These are phyloP conservation scores for Vitis rupestris DNA, from an alignment of 164 flowering plant genomes.

Conservation along the genomic window DNA sequence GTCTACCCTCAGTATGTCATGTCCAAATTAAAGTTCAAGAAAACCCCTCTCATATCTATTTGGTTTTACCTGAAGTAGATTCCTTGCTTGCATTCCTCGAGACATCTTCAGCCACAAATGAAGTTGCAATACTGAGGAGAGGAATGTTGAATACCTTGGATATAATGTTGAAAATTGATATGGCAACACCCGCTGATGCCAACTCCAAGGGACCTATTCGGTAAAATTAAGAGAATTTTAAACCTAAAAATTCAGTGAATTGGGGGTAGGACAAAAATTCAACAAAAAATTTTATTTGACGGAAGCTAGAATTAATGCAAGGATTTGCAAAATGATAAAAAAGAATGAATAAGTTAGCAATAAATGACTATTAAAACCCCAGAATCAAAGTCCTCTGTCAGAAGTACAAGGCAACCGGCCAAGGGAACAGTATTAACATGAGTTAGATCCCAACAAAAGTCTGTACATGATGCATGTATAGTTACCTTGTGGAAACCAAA, in stretches of 20 bases:
- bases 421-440: no score
- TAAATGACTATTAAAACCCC: no score
- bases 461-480: no score
- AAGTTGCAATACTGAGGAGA: conserved; percentile 93
- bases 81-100: conserved; percentile 38
- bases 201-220: conserved; percentile 76
- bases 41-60: neutral
- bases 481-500: no score
- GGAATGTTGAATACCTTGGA: conserved; percentile 96
- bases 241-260: neutral
- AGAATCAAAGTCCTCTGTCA: no score
- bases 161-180: conserved; percentile 75
- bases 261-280: neutral
- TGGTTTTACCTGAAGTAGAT: conserved; percentile 49
- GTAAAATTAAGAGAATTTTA: neutral
- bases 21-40: neutral
- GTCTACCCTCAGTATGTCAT: no score
- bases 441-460: no score
- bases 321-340: no score
- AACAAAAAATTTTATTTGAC: no score
- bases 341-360: no score
- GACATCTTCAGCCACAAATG: conserved; percentile 94
- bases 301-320: no score
- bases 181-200: conserved; percentile 95
- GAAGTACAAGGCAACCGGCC: no score